These are phyloP conservation scores for Calonectria crousiana DNA, from an alignment of 2,329 filamentous ascomycete genomes.

Conservation along the genomic window DNA sequence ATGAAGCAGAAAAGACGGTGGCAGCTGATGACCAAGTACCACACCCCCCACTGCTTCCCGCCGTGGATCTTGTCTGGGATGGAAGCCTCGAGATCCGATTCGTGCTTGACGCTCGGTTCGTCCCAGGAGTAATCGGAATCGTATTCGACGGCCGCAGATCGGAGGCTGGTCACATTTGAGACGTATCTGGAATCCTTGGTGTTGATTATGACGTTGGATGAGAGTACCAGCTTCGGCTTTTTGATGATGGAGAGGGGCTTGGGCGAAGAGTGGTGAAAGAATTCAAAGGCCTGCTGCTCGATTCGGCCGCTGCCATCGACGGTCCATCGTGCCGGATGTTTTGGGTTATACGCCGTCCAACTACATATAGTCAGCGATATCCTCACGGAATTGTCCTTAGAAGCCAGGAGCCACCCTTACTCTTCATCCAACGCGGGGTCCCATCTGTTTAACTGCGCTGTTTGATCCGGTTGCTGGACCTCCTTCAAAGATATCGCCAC, in stretches of 20 bases:
- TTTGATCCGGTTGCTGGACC: not conserved
- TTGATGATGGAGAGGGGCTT: not conserved
- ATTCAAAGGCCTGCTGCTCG: not conserved
- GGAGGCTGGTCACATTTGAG: not conserved
- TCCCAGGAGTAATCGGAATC: not conserved
- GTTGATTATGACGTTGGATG: not conserved
- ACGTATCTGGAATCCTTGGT: not conserved
- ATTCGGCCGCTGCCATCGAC: not conserved
- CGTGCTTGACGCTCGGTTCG: no score
- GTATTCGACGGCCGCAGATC: not conserved
- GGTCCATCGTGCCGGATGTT: not conserved
- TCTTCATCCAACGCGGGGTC: not conserved
- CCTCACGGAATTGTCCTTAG: no score
- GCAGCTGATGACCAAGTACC: constrained; percentile 64
- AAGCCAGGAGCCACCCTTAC: not conserved
- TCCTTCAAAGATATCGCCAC: not conserved
- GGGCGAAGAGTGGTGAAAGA: not conserved
- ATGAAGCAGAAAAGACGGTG: constrained; percentile 67
- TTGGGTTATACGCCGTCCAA: not conserved
- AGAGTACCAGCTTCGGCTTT: not conserved
- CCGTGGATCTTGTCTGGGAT: constrained; percentile 57
- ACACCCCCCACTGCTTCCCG: constrained; percentile 52
- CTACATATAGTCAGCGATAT: not conserved
- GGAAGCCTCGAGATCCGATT: constrained; percentile 26
- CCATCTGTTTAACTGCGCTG: not conserved